phyloP scores from a whole-genome alignment of 768 basidiomycete genomes.

The Pleurotus cornucopiae region DNA sequence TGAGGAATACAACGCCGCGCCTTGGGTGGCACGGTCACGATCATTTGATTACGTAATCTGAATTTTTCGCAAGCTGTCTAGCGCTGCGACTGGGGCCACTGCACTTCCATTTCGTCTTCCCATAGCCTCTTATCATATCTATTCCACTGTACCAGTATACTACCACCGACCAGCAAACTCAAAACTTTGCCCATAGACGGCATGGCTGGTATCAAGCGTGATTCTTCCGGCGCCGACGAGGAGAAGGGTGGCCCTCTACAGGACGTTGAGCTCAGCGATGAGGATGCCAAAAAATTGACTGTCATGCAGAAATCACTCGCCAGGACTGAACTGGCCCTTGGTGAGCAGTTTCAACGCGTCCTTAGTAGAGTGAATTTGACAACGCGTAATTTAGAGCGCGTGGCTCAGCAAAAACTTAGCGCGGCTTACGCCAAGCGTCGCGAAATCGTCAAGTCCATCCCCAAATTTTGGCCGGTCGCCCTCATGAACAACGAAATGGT shows the following conservation, averaged over 20 bases:
- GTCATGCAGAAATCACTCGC: conserved; percentile 64
- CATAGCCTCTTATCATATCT: too few relatives aligned
- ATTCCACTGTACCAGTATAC: background rate
- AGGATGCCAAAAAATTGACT: conserved; percentile 66
- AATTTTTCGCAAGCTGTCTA: too few relatives aligned
- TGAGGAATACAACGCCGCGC: too few relatives aligned
- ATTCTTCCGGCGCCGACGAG: conserved; percentile 74
- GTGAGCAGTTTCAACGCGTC: conserved; percentile 35
- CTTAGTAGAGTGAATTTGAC: background rate
- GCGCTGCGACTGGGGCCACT: too few relatives aligned
- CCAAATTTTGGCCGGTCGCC: conserved; percentile 84
- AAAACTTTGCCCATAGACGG: conserved; percentile 16
- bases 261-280: conserved; percentile 65
- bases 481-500: conserved; percentile 69
- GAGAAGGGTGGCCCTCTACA: conserved; percentile 61
- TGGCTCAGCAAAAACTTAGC: conserved; percentile 49
- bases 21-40: conserved; percentile 8
- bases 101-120: too few relatives aligned
- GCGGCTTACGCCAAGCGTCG: conserved; percentile 74
- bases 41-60: conserved; percentile 2
- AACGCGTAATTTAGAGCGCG: conserved; percentile 47
- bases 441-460: conserved; percentile 56
- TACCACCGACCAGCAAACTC: conserved; percentile 8
- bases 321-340: conserved; percentile 67
- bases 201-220: conserved; percentile 65